These are phyloP conservation scores for Candida methanosorbosa DNA, from an alignment of 805 yeast genomes.

Conservation along the genomic window DNA sequence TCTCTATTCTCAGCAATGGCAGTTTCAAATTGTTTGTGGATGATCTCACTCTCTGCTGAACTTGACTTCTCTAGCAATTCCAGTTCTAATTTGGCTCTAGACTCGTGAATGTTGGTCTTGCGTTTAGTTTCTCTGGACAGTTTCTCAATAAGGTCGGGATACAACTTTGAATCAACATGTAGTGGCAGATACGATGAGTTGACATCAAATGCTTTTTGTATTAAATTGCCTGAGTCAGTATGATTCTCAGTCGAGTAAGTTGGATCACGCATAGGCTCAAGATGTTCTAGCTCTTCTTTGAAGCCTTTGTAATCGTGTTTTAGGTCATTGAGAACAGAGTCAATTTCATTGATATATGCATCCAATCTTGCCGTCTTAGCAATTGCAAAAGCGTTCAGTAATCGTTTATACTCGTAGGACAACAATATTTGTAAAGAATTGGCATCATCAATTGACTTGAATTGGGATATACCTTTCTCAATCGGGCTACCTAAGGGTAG, in stretches of 20 bases:
- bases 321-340: constrained; percentile 17
- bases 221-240: too few relatives aligned
- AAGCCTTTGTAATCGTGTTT: constrained; percentile 10
- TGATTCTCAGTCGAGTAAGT: too few relatives aligned
- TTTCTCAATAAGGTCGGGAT: too few relatives aligned
- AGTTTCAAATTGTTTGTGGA: constrained; percentile 5
- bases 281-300: constrained; percentile 12
- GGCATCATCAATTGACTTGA: constrained; percentile 7
- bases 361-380: constrained; percentile 24
- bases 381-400: constrained; percentile 20
- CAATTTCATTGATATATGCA: constrained; percentile 23
- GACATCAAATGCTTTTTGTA: too few relatives aligned
- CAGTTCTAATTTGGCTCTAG: constrained; percentile 5
- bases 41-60: constrained; percentile 3
- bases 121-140: too few relatives aligned
- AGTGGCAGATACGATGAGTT: too few relatives aligned
- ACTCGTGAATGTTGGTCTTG: too few relatives aligned
- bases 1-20: constrained; percentile 14
- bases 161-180: too few relatives aligned
- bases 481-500: too few relatives aligned
- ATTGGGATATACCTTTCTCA: too few relatives aligned
- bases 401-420: constrained; percentile 21
- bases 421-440: constrained; percentile 13
- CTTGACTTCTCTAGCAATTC: constrained; percentile 7
- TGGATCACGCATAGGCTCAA: too few relatives aligned